Evolutionary conservation across 2,329 filamentous ascomycete species (phyloP), one percentile per base, ranked within the genome.

Genomic region (Knufia petricola): DNA sequence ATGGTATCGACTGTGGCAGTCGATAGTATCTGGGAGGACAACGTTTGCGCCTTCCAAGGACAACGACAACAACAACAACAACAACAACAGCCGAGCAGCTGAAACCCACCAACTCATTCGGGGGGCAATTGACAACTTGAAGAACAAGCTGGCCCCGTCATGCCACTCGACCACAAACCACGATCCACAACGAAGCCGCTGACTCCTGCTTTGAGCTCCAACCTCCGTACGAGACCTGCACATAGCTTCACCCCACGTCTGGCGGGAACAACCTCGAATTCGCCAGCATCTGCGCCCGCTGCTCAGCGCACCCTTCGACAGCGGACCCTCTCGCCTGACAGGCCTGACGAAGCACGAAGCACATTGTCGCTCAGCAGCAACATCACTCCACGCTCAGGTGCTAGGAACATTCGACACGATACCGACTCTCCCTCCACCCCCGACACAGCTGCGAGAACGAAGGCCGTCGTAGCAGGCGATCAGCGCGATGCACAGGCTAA

Each of bases 371-470:
- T 87, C 38, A 79, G 66, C 64, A 76, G 69, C 63, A 88, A 86
- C 63, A 70, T 88, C 61, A 94, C 88, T 2, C 86, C 87, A 44
- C 79, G 88, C 55, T 87, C 87, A 7, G 84, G 83, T 7, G 73
- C 80, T 42, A 77, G 88, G 53, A 86, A 80, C 63, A 81, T 72
- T 57, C 81, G 87, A 56, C 77, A 81, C 50, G 81, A 52, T 12
- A 54, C 86, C 62, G 87, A 83, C 63, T 67, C 75, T 21, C 76
- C 73, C 50, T 77, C 76, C 26, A 87, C 87, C 1, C 82, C 85
- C 77, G 66, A 79, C 0, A 79, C 80, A 3, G 60, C 32, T 24
- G 45, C 49, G 6, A 48, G 59, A 68, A 64, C 36, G 63, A 65
- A 13, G 61, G 58, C 48, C 63, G 61, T 12, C 56, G 57, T 49